A percentile compares a stretch with the other conserved stretches of the same genome.
Evolutionary conservation across 139 green algal species (phyloP).

Genomic region (Asterochloris erici): DNA sequence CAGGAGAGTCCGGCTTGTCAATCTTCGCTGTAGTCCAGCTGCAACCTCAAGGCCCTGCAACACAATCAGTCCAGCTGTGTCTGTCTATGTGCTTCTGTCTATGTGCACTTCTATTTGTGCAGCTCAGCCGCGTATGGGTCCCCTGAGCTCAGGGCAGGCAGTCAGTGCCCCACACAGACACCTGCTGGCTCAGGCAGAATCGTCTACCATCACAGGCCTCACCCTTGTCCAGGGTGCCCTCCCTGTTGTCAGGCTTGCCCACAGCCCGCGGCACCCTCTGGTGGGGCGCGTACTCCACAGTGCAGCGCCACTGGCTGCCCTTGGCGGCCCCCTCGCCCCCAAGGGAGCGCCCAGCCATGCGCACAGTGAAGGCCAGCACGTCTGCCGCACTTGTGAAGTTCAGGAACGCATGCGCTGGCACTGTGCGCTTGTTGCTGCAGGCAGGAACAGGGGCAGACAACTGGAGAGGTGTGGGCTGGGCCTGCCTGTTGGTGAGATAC

Average conservation of each 20-base stretch:
- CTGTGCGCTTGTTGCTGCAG: slow-evolving; percentile 44
- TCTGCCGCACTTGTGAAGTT: slow-evolving; percentile 46
- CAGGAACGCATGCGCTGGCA: slow-evolving; percentile 60
- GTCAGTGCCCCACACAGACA: neutral
- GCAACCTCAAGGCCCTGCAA: neutral
- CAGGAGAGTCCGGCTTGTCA: neutral
- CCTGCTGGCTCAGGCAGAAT: neutral
- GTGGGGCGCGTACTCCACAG: slow-evolving; percentile 72
- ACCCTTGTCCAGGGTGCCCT: slow-evolving; percentile 71
- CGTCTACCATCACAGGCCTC: neutral
- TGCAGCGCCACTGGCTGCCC: slow-evolving; percentile 50
- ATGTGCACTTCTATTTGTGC: neutral
- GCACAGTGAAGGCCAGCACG: slow-evolving; percentile 59
- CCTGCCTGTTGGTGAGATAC: too few species aligned
- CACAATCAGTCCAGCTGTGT: too few species aligned
- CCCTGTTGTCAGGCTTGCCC: slow-evolving; percentile 48
- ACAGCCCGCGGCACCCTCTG: slow-evolving; percentile 49
- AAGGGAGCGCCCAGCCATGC: slow-evolving; percentile 65
- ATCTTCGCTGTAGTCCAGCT: neutral
- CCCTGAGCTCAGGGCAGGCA: neutral
- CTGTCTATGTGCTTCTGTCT: too few species aligned
- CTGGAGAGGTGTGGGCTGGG: too few species aligned
- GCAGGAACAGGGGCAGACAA: neutral
- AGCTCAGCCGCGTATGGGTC: neutral
- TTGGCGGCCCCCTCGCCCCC: slow-evolving; percentile 38